phyloP scores from a whole-genome alignment of 805 yeast genomes.

The Lipomyces mesembrius region DNA sequence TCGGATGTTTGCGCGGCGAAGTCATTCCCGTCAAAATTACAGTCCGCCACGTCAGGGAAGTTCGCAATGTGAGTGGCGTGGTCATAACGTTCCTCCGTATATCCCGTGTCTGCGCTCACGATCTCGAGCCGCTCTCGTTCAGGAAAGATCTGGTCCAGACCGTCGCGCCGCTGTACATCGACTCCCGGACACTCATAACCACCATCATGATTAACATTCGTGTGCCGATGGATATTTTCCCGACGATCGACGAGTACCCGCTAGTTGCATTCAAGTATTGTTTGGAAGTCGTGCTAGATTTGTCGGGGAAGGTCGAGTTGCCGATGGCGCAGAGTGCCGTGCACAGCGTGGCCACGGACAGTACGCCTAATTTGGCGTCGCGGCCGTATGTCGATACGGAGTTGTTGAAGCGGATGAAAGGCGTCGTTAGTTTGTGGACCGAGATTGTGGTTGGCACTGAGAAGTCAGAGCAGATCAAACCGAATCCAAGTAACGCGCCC shows the following conservation, averaged over 20 bases:
- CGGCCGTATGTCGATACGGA: conserved; percentile 73
- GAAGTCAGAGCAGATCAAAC: conserved; percentile 44
- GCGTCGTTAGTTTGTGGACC: conserved; percentile 78
- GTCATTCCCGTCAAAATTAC: conserved; percentile 69
- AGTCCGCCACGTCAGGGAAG: conserved; percentile 70
- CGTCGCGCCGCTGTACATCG: conserved; percentile 76
- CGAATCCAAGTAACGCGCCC: conserved; percentile 37
- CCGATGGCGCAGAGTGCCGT: conserved; percentile 42
- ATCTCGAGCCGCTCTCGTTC: conserved; percentile 62
- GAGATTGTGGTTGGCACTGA: conserved; percentile 83
- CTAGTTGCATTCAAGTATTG: conserved; percentile 82
- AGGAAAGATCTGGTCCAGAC: conserved; percentile 83
- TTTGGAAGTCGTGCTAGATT: conserved; percentile 79
- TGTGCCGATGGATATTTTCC: conserved; percentile 84
- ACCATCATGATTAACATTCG: conserved; percentile 65
- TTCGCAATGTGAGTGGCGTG: conserved; percentile 72
- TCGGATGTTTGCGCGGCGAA: conserved; percentile 83
- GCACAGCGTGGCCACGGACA: conserved; percentile 44
- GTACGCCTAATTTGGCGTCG: conserved; percentile 25
- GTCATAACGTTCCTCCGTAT: conserved; percentile 80
- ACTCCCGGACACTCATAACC: conserved; percentile 62
- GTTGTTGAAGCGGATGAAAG: conserved; percentile 70
- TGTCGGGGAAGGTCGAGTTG: conserved; percentile 62
- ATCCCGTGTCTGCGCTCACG: conserved; percentile 68
- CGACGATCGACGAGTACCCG: conserved; percentile 74